These are phyloP conservation scores for Microsporum canis DNA, from an alignment of 2,329 filamentous ascomycete species.

Conservation along the genomic window DNA sequence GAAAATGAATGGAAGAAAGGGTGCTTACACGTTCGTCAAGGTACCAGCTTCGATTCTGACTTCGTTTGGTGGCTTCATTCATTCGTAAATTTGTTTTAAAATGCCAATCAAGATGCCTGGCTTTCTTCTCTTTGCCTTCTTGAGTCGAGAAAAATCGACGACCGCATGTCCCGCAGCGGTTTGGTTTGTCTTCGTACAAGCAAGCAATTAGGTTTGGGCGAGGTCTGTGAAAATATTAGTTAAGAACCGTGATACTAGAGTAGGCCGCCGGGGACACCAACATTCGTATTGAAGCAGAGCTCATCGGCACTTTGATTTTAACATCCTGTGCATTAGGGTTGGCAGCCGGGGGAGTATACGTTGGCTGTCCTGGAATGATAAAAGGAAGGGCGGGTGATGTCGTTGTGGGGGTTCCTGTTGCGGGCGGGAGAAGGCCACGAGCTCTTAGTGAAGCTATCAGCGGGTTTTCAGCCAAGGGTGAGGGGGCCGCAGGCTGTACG, in stretches of 20 bases:
- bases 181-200: conserved; percentile 71
- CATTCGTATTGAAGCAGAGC: conserved; percentile 60
- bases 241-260: neutral
- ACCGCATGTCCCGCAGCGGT: conserved; percentile 84
- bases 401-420: conserved; percentile 34
- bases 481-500: conserved; percentile 27
- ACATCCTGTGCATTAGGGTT: conserved; percentile 22
- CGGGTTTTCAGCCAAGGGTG: conserved; percentile 42
- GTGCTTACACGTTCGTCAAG: conserved; percentile 67
- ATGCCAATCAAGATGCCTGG: conserved; percentile 93
- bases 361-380: conserved; percentile 29
- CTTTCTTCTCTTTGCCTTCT: conserved; percentile 74
- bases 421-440: conserved; percentile 52
- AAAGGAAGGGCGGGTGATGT: conserved; percentile 33
- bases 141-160: conserved; percentile 69
- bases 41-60: conserved; percentile 89
- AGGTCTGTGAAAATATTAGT: conserved; percentile 40
- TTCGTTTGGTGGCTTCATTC: conserved; percentile 71
- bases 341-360: conserved; percentile 27
- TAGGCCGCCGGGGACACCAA: conserved; percentile 34
- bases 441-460: conserved; percentile 57
- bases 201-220: conserved; percentile 61
- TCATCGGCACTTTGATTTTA: conserved; percentile 42
- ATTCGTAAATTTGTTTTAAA: conserved; percentile 87
- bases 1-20: neutral